Conservation (phyloP, 2,329 filamentous ascomycete species). For the Aphanoascus verrucosus region DNA sequence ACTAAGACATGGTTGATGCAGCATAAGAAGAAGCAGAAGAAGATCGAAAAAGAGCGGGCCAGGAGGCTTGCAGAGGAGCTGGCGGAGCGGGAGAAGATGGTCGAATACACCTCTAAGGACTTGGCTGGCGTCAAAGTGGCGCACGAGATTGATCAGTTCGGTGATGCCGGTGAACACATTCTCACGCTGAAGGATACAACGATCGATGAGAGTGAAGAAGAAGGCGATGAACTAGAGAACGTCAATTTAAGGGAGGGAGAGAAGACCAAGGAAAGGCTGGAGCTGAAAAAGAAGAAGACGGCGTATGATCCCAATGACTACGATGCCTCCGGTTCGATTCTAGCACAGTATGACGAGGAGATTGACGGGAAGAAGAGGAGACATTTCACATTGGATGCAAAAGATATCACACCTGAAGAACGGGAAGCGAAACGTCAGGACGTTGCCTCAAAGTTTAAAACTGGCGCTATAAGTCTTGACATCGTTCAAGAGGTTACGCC, state of each 20-base stretch:
- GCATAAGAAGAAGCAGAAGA: conserved; percentile 88
- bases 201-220: conserved; percentile 71
- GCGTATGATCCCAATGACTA: conserved; percentile 76
- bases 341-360: conserved; percentile 92
- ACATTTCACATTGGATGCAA: conserved; percentile 72
- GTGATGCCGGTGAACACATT: conserved; percentile 69
- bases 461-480: conserved; percentile 67
- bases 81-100: conserved; percentile 60
- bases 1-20: conserved; percentile 78
- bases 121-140: conserved; percentile 84
- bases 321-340: conserved; percentile 54
- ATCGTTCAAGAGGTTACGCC: conserved; percentile 42
- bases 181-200: conserved; percentile 89
- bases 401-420: conserved; percentile 58
- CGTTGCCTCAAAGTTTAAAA: conserved; percentile 50
- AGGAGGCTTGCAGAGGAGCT: conserved; percentile 63
- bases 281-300: conserved; percentile 80
- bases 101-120: conserved; percentile 74
- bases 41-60: conserved; percentile 64
- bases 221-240: conserved; percentile 68
- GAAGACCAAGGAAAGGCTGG: conserved; percentile 53
- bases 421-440: conserved; percentile 46
- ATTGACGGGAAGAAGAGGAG: conserved; percentile 84
- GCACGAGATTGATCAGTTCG: conserved; percentile 74
- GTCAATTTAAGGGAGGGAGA: conserved; percentile 34